Evolutionary conservation across 2,329 filamentous ascomycete genomes (phyloP), one percentile per base, ranked within the genome.

Genomic region (Diaporthe australafricana): DNA sequence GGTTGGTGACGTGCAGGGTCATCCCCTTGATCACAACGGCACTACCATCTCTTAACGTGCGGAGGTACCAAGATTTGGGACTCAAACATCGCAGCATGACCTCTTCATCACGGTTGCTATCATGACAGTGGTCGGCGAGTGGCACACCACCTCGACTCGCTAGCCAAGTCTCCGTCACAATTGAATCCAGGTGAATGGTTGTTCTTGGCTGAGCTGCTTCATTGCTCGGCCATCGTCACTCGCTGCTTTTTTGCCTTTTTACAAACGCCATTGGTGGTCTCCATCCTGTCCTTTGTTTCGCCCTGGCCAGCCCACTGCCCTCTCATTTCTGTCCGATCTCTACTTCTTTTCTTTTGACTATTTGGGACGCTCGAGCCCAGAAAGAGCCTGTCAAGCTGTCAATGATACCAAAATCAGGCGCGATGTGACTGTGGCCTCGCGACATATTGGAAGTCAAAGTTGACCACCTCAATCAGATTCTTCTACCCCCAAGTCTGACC

Each of bases 241-340:
- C 32, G 20, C 45, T 65, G 60, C 60, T 65, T 65, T 50, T 65
- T n/a, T n/a, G n/a, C n/a, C n/a, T n/a, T n/a, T 63, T n/a, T 35
- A 27, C 12, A 27, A 63, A 30, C 14, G 30, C 27, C 45, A 50
- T 20, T 20, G 45, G 9, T 38, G 60, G 47, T 50, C 30, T 48
- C 8, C 14, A 20, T 50, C 5, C 6, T 65, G 45, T 30, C 6
- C 5, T 20, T n/a, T 22, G n/a, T 47, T 22, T 9, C 7, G 14
- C 35, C 27, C 57, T 22, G 2, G 27, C 6, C 27, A 22, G 12
- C 20, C 27, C 12, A 17, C 12, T 35, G 8, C 1, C 38, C 60
- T 50, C n/a, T 27, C 2, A 2, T 17, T 25, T 38, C 22, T 38
- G 4, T 48, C 45, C 7, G 11, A 38, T 27, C 14, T 50, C 30